Conservation (phyloP, 352 stramenopile species). For the Globisporangium splendens region DNA sequence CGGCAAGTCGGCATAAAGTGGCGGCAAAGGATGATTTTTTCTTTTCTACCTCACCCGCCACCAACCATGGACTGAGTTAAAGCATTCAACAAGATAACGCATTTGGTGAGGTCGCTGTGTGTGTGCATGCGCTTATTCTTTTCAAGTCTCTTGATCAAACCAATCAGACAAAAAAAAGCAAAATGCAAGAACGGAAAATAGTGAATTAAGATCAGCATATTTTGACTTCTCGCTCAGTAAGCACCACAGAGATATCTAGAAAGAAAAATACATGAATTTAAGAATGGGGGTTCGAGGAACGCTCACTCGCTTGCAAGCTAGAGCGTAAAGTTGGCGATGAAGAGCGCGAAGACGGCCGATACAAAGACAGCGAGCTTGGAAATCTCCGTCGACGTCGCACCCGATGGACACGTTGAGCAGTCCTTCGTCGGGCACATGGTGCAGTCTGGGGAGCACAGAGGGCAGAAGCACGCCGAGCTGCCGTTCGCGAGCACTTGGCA, state of each 20-base stretch:
- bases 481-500: slow-evolving; percentile 18
- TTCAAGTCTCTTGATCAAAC: no score
- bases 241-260: background rate
- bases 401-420: slow-evolving; percentile 19
- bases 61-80: no score
- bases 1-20: slow-evolving; percentile 20
- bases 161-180: background rate
- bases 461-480: slow-evolving; percentile 24
- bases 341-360: slow-evolving; percentile 8
- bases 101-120: no score
- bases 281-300: background rate
- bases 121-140: background rate
- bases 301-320: background rate
- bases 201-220: no score
- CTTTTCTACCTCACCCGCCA: no score
- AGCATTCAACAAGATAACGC: no score
- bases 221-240: background rate
- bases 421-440: slow-evolving; percentile 19
- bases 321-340: slow-evolving; percentile 16
- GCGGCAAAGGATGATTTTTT: no score
- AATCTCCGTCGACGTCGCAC: slow-evolving; percentile 7
- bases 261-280: slow-evolving; percentile 10
- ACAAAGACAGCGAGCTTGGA: slow-evolving; percentile 17
- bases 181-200: background rate
- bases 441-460: slow-evolving; percentile 14